phyloP scores from a whole-genome alignment of 345 rosid genomes.

The Noccaea bulbosa region DNA sequence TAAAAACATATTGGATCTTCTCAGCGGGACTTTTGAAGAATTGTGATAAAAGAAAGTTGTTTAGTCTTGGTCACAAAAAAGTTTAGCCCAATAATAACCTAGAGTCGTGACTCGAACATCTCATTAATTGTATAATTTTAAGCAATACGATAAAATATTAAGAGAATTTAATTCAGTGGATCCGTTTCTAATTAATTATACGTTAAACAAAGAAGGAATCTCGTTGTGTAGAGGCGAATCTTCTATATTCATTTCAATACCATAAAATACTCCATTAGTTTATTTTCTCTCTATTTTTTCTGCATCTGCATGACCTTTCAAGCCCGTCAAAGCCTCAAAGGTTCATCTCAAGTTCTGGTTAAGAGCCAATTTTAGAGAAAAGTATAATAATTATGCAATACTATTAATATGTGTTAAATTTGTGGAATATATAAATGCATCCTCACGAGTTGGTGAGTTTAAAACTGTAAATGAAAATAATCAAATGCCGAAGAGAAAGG shows the following conservation, averaged over 20 bases:
- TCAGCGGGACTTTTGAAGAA: conserved; percentile 67
- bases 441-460: conserved; percentile 10
- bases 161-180: conserved; percentile 22
- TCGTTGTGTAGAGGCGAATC: conserved; percentile 24
- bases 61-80: conserved; percentile 13
- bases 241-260: neutral
- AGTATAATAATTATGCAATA: neutral
- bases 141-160: conserved; percentile 7
- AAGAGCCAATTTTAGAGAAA: conserved; percentile 27
- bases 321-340: conserved; percentile 18
- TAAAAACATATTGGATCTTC: conserved; percentile 24
- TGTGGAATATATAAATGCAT: neutral
- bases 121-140: neutral
- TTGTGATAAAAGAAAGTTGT: conserved; percentile 61
- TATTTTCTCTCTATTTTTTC: neutral
- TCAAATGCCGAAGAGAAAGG: neutral
- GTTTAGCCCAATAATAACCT: conserved; percentile 16
- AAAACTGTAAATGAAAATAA: neutral
- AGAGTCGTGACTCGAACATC: conserved; percentile 22
- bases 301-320: conserved; percentile 9
- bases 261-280: too few relatives aligned
- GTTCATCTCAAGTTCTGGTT: conserved; percentile 19
- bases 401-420: neutral
- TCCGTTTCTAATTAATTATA: conserved; percentile 1
- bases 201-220: conserved; percentile 26